A percentile compares a stretch with the other conserved stretches of the same genome.
phyloP scores from a whole-genome alignment of 805 yeast species.

The Candida koratica region DNA sequence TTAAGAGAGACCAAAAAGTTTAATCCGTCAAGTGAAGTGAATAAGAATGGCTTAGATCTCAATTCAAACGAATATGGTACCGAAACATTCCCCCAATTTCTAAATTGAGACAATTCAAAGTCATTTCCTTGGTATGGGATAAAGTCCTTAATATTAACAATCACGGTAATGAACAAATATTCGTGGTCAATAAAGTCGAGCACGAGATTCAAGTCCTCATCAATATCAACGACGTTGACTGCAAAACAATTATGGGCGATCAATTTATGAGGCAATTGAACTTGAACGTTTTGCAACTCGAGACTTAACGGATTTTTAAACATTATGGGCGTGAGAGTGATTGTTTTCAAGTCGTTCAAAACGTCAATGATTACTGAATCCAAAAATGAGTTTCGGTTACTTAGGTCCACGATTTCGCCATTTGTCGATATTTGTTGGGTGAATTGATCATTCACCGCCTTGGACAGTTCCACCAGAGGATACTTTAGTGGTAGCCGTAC shows the following conservation, averaged over 20 bases:
- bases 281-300: constrained; percentile 30
- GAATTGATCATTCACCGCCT: constrained; percentile 23
- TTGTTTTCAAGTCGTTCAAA: constrained; percentile 26
- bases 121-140: constrained; percentile 17
- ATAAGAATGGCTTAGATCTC: constrained; percentile 28
- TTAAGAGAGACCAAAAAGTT: constrained; percentile 56
- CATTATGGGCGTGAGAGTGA: constrained; percentile 39
- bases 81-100: constrained; percentile 63
- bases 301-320: constrained; percentile 30
- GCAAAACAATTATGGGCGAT: constrained; percentile 17
- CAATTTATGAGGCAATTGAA: constrained; percentile 25
- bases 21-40: constrained; percentile 40
- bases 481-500: constrained; percentile 16
- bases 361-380: constrained; percentile 30
- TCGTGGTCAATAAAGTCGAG: constrained; percentile 52
- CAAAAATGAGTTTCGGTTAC: constrained; percentile 19
- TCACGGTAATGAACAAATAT: constrained; percentile 50
- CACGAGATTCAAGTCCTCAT: constrained; percentile 26
- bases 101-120: constrained; percentile 29
- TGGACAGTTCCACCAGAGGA: not conserved
- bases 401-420: constrained; percentile 24
- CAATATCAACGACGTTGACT: constrained; percentile 8
- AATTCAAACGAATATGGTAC: constrained; percentile 59
- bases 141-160: constrained; percentile 44
- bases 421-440: constrained; percentile 15